Evolutionary conservation across 192 early-diverging fungal species (phyloP).

Genomic region (Borealophlyctis nickersoniae): DNA sequence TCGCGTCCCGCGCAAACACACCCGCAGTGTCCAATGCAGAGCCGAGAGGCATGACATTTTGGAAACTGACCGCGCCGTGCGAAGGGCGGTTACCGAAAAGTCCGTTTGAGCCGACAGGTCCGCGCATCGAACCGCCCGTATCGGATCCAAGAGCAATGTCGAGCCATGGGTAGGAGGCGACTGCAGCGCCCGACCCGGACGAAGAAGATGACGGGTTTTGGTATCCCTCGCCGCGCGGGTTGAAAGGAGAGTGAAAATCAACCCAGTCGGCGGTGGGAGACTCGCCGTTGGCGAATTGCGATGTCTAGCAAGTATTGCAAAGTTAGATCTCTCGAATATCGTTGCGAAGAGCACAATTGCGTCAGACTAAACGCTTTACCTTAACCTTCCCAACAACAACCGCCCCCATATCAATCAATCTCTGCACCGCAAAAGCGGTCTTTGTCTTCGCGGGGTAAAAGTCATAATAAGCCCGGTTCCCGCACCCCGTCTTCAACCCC

Average conservation of each 20-base stretch:
- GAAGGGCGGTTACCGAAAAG: slow-evolving; percentile 1
- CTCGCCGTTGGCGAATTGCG: not conserved
- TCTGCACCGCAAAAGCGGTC: not conserved
- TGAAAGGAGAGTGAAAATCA: not conserved
- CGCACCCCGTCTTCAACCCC: slow-evolving; percentile 1
- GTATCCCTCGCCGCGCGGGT: not conserved
- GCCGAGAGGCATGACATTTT: not conserved
- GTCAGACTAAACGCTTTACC: no score
- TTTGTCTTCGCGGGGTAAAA: not conserved
- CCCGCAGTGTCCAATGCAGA: not conserved
- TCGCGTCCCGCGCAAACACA: not conserved
- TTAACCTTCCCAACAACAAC: not conserved
- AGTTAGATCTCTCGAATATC: no score
- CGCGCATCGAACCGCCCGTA: not conserved
- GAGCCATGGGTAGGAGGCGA: not conserved
- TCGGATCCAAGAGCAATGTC: not conserved
- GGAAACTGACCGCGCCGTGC: not conserved
- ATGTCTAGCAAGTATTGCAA: no score
- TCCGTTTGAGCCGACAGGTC: not conserved
- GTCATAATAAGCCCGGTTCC: not conserved
- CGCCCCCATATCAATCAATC: not conserved
- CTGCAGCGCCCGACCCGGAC: not conserved
- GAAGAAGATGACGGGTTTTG: not conserved
- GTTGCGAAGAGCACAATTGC: no score
- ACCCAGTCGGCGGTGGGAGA: not conserved